A percentile compares a stretch with the other conserved stretches of the same genome.
phyloP scores from a whole-genome alignment of 2,329 filamentous ascomycete species.

The Paecilomyces niveus region DNA sequence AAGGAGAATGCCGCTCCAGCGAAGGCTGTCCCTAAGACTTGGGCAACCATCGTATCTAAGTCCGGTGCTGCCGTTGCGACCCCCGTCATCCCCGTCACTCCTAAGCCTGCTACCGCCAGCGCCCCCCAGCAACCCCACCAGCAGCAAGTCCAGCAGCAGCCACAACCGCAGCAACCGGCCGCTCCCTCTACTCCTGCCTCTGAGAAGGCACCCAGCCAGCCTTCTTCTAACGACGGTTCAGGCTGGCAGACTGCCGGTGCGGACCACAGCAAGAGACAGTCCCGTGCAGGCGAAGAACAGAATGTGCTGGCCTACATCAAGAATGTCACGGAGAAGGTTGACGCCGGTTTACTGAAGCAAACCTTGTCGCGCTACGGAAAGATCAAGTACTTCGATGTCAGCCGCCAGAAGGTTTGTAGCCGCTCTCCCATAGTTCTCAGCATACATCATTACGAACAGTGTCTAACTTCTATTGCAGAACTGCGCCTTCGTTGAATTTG shows the following conservation, averaged over 20 bases:
- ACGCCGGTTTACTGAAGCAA: slow-evolving; percentile 63
- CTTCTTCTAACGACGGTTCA: slow-evolving; percentile 56
- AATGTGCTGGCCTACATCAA: slow-evolving; percentile 85
- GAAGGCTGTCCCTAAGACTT: slow-evolving; percentile 55
- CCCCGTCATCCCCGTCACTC: slow-evolving; percentile 24
- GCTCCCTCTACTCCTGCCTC: slow-evolving; percentile 42
- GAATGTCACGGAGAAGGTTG: slow-evolving; percentile 85
- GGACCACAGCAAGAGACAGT: slow-evolving; percentile 76
- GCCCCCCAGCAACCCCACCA: slow-evolving; percentile 23
- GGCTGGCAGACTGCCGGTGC: slow-evolving; percentile 84
- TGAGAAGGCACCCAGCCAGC: slow-evolving; percentile 64
- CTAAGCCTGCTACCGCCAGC: slow-evolving; percentile 28
- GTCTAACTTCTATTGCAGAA: slow-evolving; percentile 52
- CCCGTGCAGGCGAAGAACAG: slow-evolving; percentile 63
- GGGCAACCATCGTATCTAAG: slow-evolving; percentile 54
- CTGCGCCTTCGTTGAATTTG: slow-evolving; percentile 95
- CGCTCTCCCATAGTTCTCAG: background rate
- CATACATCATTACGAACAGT: background rate
- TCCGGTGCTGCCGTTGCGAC: slow-evolving; percentile 30
- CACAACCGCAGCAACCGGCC: slow-evolving; percentile 25
- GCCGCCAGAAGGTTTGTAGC: slow-evolving; percentile 63
- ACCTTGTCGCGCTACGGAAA: slow-evolving; percentile 64
- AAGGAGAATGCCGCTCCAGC: slow-evolving; percentile 37
- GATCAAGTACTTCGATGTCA: slow-evolving; percentile 57
- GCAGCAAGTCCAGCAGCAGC: slow-evolving; percentile 11